Base-by-base conservation (phyloP, 2,329 filamentous ascomycete genomes). In the Endocalyx cinctus region DNA sequence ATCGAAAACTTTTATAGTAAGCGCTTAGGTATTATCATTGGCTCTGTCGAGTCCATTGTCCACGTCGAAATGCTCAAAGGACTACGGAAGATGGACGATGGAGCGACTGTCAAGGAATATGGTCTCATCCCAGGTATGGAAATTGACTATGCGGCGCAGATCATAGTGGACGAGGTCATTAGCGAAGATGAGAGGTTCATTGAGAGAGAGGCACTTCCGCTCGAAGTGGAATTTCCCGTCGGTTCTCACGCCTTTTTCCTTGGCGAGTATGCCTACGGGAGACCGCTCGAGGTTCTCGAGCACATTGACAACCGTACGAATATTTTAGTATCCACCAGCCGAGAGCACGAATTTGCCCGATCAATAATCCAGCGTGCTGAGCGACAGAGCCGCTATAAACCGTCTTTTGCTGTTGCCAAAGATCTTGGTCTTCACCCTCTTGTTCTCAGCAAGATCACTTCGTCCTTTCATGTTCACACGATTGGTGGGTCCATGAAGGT, bases 51-150 rank as follows among this genome's bases (percentile, higher is more conserved):
- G 54, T 86, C 88, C 16, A 70, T 97, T 47, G 79, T 96, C 18
- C 84, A 94, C 43, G 88, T 98, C 23, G 85, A 96, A 47, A 92
- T 95, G 75, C 76, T 98, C 34, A 94, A 87, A 59, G 92, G 94
- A 15, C 70, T 98, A 42, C 74, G 75, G 50, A 96, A 94, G 69
- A 94, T 85, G 1, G 88, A 96, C 40, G 82, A 90, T 22, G 92
- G 92, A 27, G 86, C 90, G 10, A 84, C 88, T 3, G 66, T 96
- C 50, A 98, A 98, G 63, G 87, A 97, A 52, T 98, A 95, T 55
- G 88, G 79, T 13, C 76, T 84, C 32, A 84, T 96, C 29, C 79
- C 82, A 3, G 90, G 90, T 28, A 73, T 92, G 52, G 87, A 96
- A 55, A 84, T 81, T 6, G 84, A 94, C 34, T 96, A 90, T 58